Evolutionary conservation across 2,329 filamentous ascomycete genomes (phyloP), one percentile per base, ranked within the genome.

Genomic region (Aureobasidium mangrovei): DNA sequence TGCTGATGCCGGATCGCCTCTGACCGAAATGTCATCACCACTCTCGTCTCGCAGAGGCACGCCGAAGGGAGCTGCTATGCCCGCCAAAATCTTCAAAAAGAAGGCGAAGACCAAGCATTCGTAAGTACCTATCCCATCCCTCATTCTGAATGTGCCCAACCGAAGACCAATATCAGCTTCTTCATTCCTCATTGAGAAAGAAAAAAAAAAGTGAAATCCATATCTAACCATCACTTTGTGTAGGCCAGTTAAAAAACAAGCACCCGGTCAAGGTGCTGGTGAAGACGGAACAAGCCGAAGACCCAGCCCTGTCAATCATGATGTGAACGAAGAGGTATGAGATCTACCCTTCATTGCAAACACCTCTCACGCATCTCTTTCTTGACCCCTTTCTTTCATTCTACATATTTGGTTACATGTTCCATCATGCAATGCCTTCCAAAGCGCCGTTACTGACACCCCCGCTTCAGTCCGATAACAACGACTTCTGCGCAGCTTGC

Each of bases 401-500:
- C 12, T 18, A 5, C 10, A 44, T 54, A 47, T 54, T 36, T 55
- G 39, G 35, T 49, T 46, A 43, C 48, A 56, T 53, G 44, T 45
- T 43, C 35, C 33, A n/a, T 41, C 26, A 33, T 52, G 36, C 48
- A 54, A 46, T 53, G 39, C 18, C 32, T 12, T 44, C 31, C 40
- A 32, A 31, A 44, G 24, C 3, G 39, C 44, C 53, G 27, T 63
- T 66, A 60, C 70, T 76, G 64, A 76, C 66, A 56, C 61, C 63
- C 58, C 63, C 66, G 45, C 67, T 70, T 58, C 69, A 68, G 66
- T 68, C 65, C 18, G 65, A 95, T 59, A 95, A 95, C 69, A 88
- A 93, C 68, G 91, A 97, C 69, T 85, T 86, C 65, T 98, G 91
- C 74, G 85, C 85, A 58, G 83, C 89, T 43, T 98, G 93, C 72